These are phyloP conservation scores for Alternaria arborescens DNA, from an alignment of 2,329 filamentous ascomycete genomes.

Conservation along the genomic window DNA sequence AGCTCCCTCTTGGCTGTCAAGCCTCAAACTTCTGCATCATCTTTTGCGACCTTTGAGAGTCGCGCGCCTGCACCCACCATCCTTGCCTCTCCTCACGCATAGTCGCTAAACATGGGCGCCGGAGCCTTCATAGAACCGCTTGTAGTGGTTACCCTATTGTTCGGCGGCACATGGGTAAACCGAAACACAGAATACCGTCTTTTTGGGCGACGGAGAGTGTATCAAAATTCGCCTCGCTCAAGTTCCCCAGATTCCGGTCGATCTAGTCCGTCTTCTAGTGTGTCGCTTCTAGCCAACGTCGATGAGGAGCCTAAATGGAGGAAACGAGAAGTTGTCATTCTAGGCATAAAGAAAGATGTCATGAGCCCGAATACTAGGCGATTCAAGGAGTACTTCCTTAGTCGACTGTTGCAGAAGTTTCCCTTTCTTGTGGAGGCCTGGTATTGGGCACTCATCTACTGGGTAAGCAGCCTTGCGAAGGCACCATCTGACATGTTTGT, in stretches of 20 bases:
- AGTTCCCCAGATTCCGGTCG: constrained; percentile 54
- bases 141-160: constrained; percentile 66
- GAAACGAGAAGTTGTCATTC: constrained; percentile 58
- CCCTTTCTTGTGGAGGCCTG: constrained; percentile 78
- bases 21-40: background rate
- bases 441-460: constrained; percentile 81
- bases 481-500: background rate
- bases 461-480: constrained; percentile 61
- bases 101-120: constrained; percentile 57
- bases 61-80: background rate
- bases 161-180: constrained; percentile 70
- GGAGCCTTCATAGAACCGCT: constrained; percentile 69
- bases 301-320: constrained; percentile 59
- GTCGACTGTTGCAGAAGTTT: constrained; percentile 70
- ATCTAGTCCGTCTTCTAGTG: constrained; percentile 53
- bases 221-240: constrained; percentile 39
- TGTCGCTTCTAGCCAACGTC: constrained; percentile 52
- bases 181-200: constrained; percentile 55
- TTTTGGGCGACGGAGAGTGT: constrained; percentile 39
- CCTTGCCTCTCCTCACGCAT: background rate
- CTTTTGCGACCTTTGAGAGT: background rate
- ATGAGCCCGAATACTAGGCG: constrained; percentile 68
- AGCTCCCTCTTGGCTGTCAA: background rate
- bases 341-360: constrained; percentile 59
- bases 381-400: constrained; percentile 68